Conservation (phyloP, 1,284 basidiomycete genomes). For the Melampsora americana region DNA sequence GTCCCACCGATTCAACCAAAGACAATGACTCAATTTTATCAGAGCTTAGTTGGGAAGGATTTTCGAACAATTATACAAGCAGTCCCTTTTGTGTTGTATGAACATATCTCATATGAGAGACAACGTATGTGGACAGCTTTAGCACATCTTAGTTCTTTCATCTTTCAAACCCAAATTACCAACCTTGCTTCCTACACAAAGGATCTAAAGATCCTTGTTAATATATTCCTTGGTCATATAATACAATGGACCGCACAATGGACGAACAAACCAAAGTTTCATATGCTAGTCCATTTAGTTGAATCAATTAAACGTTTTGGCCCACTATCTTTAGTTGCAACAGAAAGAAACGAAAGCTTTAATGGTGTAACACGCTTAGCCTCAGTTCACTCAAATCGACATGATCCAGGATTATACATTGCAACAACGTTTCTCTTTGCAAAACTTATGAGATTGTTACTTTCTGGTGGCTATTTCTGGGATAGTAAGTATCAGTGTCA, state of each 20-base stretch:
- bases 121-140: conserved; percentile 53
- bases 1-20: too few relatives aligned
- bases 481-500: too few relatives aligned
- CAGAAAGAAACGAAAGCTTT: conserved; percentile 5
- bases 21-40: conserved; percentile 52
- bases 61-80: conserved; percentile 55
- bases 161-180: conserved; percentile 55
- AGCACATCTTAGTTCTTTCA: conserved; percentile 53
- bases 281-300: conserved; percentile 3
- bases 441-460: too few relatives aligned
- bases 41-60: conserved; percentile 54
- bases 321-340: conserved; percentile 5
- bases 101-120: conserved; percentile 47
- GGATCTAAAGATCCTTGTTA: conserved; percentile 47
- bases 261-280: conserved; percentile 12
- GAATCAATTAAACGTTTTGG: conserved; percentile 45
- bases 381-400: conserved; percentile 12
- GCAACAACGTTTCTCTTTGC: background rate
- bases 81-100: conserved; percentile 55
- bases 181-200: conserved; percentile 48
- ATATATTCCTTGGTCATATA: conserved; percentile 52
- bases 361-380: conserved; percentile 9
- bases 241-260: conserved; percentile 49
- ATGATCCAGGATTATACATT: conserved; percentile 1
- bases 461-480: too few relatives aligned